A percentile compares a stretch with the other conserved stretches of the same genome.
phyloP scores from a whole-genome alignment of 73 alveolate species.

The Tetrahymena thermophila region DNA sequence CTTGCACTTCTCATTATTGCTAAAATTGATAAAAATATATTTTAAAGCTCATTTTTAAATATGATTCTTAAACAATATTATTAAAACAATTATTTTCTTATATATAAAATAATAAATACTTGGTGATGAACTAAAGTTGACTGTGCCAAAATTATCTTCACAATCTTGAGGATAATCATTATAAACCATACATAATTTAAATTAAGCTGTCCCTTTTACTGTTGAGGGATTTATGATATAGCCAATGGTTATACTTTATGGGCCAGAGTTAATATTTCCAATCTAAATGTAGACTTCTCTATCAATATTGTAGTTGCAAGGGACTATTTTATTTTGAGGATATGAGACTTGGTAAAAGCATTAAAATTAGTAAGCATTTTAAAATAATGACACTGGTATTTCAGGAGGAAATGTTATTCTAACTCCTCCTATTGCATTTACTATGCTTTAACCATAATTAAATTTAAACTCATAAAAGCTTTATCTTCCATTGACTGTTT shows the following conservation, averaged over 20 bases:
- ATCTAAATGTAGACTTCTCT: background rate
- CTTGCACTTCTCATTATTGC: background rate
- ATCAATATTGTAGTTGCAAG: background rate
- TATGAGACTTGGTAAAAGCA: background rate
- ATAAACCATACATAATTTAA: background rate
- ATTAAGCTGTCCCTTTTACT: background rate
- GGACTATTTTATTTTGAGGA: background rate
- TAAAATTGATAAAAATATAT: background rate
- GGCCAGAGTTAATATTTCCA: background rate
- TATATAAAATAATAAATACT: background rate
- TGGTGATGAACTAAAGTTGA: background rate
- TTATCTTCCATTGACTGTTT: background rate
- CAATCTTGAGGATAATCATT: background rate
- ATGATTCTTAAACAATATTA: no score
- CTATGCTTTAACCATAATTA: background rate
- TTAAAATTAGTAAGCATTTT: background rate
- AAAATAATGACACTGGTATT: background rate
- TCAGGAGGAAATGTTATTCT: background rate
- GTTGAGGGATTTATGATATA: background rate
- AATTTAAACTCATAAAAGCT: background rate
- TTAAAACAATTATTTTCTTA: background rate
- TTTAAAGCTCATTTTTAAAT: no score
- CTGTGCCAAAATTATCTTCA: background rate
- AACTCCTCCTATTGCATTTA: background rate
- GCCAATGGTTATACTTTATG: background rate